Evolutionary conservation across 1,284 basidiomycete species (phyloP), one percentile per base, ranked within the genome.

Genomic region (Fistulina hepatica): DNA sequence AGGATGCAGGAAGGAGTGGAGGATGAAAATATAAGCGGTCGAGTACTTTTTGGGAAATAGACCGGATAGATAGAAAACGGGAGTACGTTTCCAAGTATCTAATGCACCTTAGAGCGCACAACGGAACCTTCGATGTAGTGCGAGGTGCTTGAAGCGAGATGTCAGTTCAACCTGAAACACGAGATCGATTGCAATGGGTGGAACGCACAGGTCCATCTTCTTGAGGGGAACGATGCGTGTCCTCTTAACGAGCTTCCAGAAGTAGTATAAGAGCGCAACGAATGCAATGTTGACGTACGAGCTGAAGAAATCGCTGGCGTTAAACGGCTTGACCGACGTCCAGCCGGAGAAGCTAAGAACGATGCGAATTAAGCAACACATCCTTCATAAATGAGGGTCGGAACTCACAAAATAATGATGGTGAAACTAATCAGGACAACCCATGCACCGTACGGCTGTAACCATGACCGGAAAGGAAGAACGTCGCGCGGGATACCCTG

Each of bases 211-310:
- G 19, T 44, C 47, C 49, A 49, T 49, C 35, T 52, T 49, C 3
- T 38, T 34, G 12, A 46, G 33, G 6, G 26, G 5, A 1, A 52
- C 47, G 7, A 44, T 22, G 37, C 45, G 47, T 21, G 49, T 42
- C 30, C 36, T 34, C 33, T 43, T 25, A 19, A 33, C 33, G 28
- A 48, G 17, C 37, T 53, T 53, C 42, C 42, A 53, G 11, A 55
- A 60, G 28, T 67, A 10, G 52, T 59, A 71, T 36, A 69, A 51
- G 44, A 66, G 31, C 30, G 61, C 51, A 57, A 68, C 64, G 41
- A 71, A 49, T 26, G 57, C 56, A 38, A 71, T 50, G 40, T 69
- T 64, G 38, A 73, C 48, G 53, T 71, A 70, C 48, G 60, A 56
- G 41, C 60, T 45, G 69, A 73, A 43, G 40, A 47, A 48, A 13